Conservation (phyloP, 2,329 filamentous ascomycete species). For the Aspergillus sp. region DNA sequence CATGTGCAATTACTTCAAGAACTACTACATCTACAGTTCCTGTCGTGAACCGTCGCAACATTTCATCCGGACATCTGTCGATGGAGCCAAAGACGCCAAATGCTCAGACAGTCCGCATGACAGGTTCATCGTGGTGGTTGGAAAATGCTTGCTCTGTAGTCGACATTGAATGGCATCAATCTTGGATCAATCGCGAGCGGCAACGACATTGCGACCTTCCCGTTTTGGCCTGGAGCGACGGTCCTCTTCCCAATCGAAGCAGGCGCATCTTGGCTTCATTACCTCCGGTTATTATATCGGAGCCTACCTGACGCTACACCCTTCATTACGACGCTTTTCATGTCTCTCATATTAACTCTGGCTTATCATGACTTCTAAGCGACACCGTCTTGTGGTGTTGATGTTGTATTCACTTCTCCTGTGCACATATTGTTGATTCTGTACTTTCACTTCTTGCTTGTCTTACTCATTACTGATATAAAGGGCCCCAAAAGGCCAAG, state of each 20-base stretch:
- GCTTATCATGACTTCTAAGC: neutral
- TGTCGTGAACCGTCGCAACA: constrained; percentile 69
- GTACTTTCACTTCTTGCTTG: neutral
- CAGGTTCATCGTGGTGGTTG: constrained; percentile 70
- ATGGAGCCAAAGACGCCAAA: constrained; percentile 61
- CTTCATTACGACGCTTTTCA: neutral
- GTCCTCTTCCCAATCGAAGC: neutral
- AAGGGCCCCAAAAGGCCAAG: neutral
- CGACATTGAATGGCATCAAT: constrained; percentile 16
- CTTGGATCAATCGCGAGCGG: neutral
- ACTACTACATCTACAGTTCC: constrained; percentile 74
- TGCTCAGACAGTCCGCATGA: constrained; percentile 70
- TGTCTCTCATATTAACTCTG: neutral
- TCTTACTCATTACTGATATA: neutral
- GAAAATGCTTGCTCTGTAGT: constrained; percentile 60
- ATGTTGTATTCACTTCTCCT: neutral
- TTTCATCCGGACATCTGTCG: constrained; percentile 69
- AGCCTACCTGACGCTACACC: neutral
- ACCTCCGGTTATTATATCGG: neutral
- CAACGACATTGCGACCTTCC: neutral
- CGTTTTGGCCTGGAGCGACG: neutral
- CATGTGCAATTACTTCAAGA: constrained; percentile 68
- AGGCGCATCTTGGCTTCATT: neutral
- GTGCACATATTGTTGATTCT: neutral
- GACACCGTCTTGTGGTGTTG: neutral